phyloP scores from a whole-genome alignment of 2,329 filamentous ascomycete genomes.

The Aspergillus uvarum region DNA sequence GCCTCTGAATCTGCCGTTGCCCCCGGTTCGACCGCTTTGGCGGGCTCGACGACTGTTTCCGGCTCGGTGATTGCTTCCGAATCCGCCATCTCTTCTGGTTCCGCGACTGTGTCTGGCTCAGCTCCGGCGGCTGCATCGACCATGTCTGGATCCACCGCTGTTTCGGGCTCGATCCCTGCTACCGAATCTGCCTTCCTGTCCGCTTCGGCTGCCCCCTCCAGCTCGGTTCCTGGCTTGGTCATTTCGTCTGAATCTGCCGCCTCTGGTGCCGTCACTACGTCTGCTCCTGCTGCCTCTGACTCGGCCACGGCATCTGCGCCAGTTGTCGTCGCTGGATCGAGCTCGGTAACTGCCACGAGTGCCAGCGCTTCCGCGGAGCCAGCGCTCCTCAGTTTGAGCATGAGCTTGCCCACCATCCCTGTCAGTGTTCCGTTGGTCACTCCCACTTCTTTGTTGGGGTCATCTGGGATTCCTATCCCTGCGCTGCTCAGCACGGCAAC shows the following conservation, averaged over 20 bases:
- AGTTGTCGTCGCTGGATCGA: background rate
- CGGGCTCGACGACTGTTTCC: background rate
- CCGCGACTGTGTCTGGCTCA: background rate
- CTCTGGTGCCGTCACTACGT: background rate
- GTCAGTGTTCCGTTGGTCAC: conserved; percentile 28
- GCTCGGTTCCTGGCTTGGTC: background rate
- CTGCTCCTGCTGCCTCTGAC: background rate
- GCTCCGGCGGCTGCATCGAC: background rate
- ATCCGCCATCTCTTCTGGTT: background rate
- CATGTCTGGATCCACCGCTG: background rate
- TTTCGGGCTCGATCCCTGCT: background rate
- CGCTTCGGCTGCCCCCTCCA: background rate
- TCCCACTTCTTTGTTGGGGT: conserved; percentile 6
- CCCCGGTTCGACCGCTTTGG: background rate
- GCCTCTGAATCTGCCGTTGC: background rate
- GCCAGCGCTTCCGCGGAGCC: background rate
- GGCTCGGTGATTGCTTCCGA: background rate
- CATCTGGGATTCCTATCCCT: background rate
- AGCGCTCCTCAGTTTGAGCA: background rate
- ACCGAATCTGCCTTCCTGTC: background rate
- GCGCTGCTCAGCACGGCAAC: conserved; percentile 8
- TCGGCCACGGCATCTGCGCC: background rate
- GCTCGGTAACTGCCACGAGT: background rate
- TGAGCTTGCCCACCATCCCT: conserved; percentile 24
- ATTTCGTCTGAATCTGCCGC: background rate